phyloP scores from a whole-genome alignment of 768 basidiomycete genomes.

The Suillus placidus region DNA sequence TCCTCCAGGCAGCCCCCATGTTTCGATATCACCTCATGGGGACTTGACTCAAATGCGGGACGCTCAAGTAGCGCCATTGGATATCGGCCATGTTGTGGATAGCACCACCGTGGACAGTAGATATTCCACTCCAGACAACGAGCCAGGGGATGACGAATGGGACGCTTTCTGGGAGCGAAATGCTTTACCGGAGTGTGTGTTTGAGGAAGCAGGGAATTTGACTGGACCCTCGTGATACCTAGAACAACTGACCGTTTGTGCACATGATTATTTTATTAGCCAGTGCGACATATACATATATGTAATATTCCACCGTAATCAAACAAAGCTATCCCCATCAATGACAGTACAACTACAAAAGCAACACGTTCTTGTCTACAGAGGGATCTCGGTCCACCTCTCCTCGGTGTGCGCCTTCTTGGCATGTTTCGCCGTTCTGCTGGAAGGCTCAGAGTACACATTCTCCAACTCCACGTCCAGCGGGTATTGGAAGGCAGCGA shows the following conservation, averaged over 20 bases:
- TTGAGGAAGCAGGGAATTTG: background rate
- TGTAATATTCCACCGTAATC: slow-evolving; percentile 15
- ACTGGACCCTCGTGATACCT: background rate
- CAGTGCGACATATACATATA: background rate
- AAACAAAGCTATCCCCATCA: slow-evolving; percentile 14
- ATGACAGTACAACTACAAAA: background rate
- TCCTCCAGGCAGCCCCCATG: background rate
- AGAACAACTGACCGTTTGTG: background rate
- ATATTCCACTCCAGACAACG: slow-evolving; percentile 27
- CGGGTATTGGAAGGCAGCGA: slow-evolving; percentile 24
- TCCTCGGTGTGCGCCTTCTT: background rate
- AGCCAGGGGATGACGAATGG: slow-evolving; percentile 48
- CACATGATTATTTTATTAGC: background rate
- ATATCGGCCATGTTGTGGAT: slow-evolving; percentile 38
- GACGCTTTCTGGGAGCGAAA: slow-evolving; percentile 48
- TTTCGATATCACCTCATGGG: background rate
- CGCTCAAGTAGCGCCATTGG: slow-evolving; percentile 37
- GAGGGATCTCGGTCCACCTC: slow-evolving; percentile 28
- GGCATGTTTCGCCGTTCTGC: slow-evolving; percentile 17
- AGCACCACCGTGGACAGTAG: slow-evolving; percentile 19
- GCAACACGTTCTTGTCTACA: background rate
- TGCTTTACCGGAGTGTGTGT: slow-evolving; percentile 42
- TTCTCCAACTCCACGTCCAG: slow-evolving; percentile 22
- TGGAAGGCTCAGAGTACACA: slow-evolving; percentile 17
- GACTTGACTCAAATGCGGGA: slow-evolving; percentile 8